Conservation (phyloP, 2,329 filamentous ascomycete genomes). For the Penicillium digitatum region DNA sequence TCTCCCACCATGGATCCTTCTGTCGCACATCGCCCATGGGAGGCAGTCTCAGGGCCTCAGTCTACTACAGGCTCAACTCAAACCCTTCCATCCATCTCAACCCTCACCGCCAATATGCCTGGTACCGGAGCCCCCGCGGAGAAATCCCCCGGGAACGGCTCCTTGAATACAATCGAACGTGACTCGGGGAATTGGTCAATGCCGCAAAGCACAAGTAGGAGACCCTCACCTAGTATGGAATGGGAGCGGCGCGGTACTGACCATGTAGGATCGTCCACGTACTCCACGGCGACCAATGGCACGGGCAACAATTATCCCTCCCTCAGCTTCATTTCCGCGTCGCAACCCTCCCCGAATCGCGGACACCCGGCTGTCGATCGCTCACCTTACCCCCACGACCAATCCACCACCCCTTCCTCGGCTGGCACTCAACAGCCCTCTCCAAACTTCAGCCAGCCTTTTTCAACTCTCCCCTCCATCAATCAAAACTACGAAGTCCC, state of each 20-base stretch:
- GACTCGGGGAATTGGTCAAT: slow-evolving; percentile 60
- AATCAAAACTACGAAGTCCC: slow-evolving; percentile 56
- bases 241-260: slow-evolving; percentile 23
- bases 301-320: slow-evolving; percentile 42
- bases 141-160: slow-evolving; percentile 42
- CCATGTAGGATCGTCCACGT: slow-evolving; percentile 45
- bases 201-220: slow-evolving; percentile 55
- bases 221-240: slow-evolving; percentile 13
- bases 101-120: slow-evolving; percentile 45
- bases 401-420: slow-evolving; percentile 37
- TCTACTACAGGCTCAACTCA: slow-evolving; percentile 34
- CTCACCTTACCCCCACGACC: slow-evolving; percentile 42
- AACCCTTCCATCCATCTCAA: slow-evolving; percentile 47
- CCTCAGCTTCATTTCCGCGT: slow-evolving; percentile 43
- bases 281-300: slow-evolving; percentile 47
- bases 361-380: slow-evolving; percentile 39
- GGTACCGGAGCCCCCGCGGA: slow-evolving; percentile 32
- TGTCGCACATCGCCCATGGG: slow-evolving; percentile 45
- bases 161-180: slow-evolving; percentile 48
- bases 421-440: slow-evolving; percentile 38
- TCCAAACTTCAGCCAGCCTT: slow-evolving; percentile 40
- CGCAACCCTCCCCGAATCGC: slow-evolving; percentile 46
- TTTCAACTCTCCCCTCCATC: slow-evolving; percentile 52
- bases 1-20: slow-evolving; percentile 39
- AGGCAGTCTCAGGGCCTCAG: slow-evolving; percentile 37